Percentiles rank a stretch among this genome's conserved stretches.
Evolutionary conservation across 306 rosid genomes (phyloP).

Genomic region (Vigna angularis): DNA sequence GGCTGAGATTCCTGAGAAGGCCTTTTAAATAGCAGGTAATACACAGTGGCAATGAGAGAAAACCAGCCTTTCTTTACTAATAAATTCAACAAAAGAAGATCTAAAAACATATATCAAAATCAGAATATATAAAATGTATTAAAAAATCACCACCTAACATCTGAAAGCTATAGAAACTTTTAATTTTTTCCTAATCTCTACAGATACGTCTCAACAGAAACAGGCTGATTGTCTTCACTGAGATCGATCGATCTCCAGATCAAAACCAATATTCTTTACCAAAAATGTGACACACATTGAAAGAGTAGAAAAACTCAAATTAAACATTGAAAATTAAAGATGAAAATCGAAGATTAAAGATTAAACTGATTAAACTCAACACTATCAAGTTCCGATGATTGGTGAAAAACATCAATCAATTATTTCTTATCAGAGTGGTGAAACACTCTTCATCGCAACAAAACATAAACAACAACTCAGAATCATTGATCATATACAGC

Average conservation of each 20-base stretch:
- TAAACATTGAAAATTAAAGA: neutral
- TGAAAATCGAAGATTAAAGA: slow-evolving; percentile 30
- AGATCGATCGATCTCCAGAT: slow-evolving; percentile 51
- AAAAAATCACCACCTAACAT: slow-evolving; percentile 44
- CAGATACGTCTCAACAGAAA: slow-evolving; percentile 32
- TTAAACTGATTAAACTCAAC: neutral
- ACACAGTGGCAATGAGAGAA: slow-evolving; percentile 9
- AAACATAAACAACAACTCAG: neutral
- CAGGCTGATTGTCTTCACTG: slow-evolving; percentile 5
- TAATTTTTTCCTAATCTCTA: neutral
- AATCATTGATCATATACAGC: neutral
- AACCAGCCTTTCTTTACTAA: neutral
- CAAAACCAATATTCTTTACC: neutral
- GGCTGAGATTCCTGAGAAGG: slow-evolving; percentile 32
- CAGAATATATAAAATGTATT: neutral
- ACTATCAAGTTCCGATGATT: neutral
- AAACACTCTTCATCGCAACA: neutral
- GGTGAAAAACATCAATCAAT: neutral
- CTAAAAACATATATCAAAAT: slow-evolving; percentile 30
- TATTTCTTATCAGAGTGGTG: slow-evolving; percentile 9
- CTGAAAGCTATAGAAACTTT: slow-evolving; percentile 8
- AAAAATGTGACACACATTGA: neutral
- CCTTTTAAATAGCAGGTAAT: slow-evolving; percentile 8
- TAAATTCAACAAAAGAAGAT: slow-evolving; percentile 25
- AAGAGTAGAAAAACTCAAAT: slow-evolving; percentile 19